phyloP scores from a whole-genome alignment of 2,329 filamentous ascomycete species.

The Dendrostoma leiphaemia region DNA sequence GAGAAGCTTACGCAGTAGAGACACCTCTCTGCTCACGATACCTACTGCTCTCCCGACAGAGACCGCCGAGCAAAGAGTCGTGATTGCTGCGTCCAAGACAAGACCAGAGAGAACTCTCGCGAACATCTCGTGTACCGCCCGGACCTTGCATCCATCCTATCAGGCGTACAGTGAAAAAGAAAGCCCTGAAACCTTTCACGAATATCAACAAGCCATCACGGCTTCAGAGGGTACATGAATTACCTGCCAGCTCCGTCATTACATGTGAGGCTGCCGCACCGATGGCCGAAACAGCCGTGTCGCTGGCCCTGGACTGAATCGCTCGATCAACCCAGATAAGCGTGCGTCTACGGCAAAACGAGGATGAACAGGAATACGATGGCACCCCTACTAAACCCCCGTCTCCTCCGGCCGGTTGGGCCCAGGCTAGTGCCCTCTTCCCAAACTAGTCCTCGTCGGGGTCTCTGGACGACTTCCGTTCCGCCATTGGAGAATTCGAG shows the following conservation, averaged over 20 bases:
- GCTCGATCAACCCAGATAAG: conserved; percentile 1
- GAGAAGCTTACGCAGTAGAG: too few species aligned
- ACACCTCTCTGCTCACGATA: background rate
- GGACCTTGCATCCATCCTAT: too few species aligned
- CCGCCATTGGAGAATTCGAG: background rate
- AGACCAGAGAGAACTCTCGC: too few species aligned
- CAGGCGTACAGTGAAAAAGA: too few species aligned
- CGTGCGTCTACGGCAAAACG: background rate
- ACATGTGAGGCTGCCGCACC: conserved; percentile 5
- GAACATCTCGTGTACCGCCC: too few species aligned
- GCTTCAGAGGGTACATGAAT: too few species aligned
- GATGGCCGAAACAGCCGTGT: background rate
- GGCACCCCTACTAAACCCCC: background rate
- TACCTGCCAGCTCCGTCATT: background rate
- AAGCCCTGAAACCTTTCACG: too few species aligned
- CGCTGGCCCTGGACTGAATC: background rate
- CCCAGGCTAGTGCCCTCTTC: background rate
- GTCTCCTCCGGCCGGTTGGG: background rate
- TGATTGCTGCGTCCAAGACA: background rate
- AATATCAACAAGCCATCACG: background rate
- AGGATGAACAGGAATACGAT: background rate
- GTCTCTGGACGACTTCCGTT: background rate
- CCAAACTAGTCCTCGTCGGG: background rate
- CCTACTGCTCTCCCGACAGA: background rate
- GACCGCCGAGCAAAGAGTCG: background rate